Conservation (phyloP, 1,284 basidiomycete genomes). For the Tremellales sp. region DNA sequence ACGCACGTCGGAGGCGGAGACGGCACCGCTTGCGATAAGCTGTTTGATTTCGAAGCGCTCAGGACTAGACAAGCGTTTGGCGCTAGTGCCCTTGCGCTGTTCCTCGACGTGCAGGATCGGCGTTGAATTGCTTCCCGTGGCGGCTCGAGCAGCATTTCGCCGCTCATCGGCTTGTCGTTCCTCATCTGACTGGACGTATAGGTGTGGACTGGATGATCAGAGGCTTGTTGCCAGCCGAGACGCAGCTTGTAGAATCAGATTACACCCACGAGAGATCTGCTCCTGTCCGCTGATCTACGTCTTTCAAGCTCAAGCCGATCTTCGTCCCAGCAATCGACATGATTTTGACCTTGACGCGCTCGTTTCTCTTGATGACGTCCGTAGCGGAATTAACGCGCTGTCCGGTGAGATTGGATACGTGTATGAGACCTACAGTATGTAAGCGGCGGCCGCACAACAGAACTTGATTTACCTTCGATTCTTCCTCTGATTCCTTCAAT, state of each 20-base stretch:
- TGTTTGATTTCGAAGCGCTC: constrained; percentile 99
- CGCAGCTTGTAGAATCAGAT: not conserved
- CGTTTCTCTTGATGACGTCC: constrained; percentile 78
- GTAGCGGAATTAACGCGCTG: constrained; percentile 78
- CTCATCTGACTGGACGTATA: constrained; percentile 87
- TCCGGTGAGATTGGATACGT: constrained; percentile 83
- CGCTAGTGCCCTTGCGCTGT: constrained; percentile 60
- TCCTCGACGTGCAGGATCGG: constrained; percentile 52
- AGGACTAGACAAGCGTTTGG: constrained; percentile 89
- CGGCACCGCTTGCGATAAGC: constrained; percentile 89
- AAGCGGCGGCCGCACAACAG: not conserved
- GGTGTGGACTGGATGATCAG: constrained; percentile 58
- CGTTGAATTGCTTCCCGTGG: constrained; percentile 54
- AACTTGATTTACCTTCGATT: constrained; percentile 67
- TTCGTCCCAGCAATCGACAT: constrained; percentile 83
- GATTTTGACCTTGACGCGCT: constrained; percentile 90
- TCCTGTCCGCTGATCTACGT: constrained; percentile 88
- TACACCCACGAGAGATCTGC: constrained; percentile 62
- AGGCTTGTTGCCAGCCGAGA: too few species aligned
- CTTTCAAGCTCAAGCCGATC: constrained; percentile 89
- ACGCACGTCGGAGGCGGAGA: constrained; percentile 72
- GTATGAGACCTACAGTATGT: constrained; percentile 73
- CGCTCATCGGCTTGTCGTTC: constrained; percentile 77
- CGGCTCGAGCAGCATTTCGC: constrained; percentile 59
- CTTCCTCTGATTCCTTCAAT: constrained; percentile 82